Conservation (phyloP, 495 filamentous ascomycete genomes). For the Daldinia concentrica region DNA sequence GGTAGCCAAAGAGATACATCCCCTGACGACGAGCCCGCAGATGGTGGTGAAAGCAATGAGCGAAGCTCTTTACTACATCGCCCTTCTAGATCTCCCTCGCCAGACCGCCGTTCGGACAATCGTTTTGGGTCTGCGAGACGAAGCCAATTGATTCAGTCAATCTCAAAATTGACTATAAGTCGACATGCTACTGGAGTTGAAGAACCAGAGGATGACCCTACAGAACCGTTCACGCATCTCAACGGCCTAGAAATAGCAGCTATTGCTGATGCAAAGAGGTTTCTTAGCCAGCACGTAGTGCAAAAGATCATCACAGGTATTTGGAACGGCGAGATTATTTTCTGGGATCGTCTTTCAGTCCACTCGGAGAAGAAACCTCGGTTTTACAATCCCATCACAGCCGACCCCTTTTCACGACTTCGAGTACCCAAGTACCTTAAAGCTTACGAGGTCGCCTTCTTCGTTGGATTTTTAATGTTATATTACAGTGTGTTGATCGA, state of each 20-base stretch:
- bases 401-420: conserved; percentile 85
- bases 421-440: conserved; percentile 93
- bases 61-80: conserved; percentile 48
- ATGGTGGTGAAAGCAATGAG: conserved; percentile 51
- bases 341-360: conserved; percentile 85
- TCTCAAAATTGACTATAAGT: conserved; percentile 58
- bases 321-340: conserved; percentile 91
- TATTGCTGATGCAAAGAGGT: conserved; percentile 88
- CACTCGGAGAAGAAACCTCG: conserved; percentile 81
- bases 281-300: conserved; percentile 84
- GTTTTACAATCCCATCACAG: conserved; percentile 77
- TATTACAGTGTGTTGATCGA: conserved; percentile 86
- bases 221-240: conserved; percentile 74
- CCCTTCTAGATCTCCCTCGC: conserved; percentile 33
- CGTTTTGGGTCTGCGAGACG: conserved; percentile 41
- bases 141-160: conserved; percentile 54
- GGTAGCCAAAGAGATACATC: conserved; percentile 26
- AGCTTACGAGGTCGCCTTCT: conserved; percentile 87
- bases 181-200: conserved; percentile 51
- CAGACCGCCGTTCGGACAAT: conserved; percentile 30
- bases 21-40: conserved; percentile 28
- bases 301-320: conserved; percentile 90
- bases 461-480: conserved; percentile 78
- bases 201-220: conserved; percentile 63
- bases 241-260: conserved; percentile 92